A percentile compares a stretch with the other conserved stretches of the same genome.
These are phyloP conservation scores for Colletotrichum kahawae DNA, from an alignment of 2,329 filamentous ascomycete species.

Conservation along the genomic window DNA sequence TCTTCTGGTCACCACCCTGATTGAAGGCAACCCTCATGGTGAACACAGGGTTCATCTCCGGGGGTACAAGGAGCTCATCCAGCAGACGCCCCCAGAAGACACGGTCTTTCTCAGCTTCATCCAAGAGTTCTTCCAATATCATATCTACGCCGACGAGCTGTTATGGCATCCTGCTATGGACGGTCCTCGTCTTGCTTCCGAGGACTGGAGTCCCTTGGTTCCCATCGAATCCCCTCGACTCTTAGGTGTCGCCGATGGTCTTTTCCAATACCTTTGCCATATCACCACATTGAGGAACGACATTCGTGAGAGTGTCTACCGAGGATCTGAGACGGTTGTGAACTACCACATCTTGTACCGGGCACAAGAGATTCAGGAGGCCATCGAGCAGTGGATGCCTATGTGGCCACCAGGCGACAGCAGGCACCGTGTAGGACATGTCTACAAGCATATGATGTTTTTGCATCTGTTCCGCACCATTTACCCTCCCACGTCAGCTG, in stretches of 20 bases:
- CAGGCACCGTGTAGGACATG: slow-evolving; percentile 58
- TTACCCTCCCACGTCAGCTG: slow-evolving; percentile 51
- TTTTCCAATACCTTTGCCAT: slow-evolving; percentile 79
- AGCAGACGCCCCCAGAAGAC: slow-evolving; percentile 64
- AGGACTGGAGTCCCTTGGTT: slow-evolving; percentile 47
- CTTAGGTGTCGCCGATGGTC: slow-evolving; percentile 80
- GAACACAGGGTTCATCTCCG: slow-evolving; percentile 82
- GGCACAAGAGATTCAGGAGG: slow-evolving; percentile 77
- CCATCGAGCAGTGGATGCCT: slow-evolving; percentile 77
- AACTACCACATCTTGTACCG: slow-evolving; percentile 76
- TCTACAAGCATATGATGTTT: slow-evolving; percentile 72
- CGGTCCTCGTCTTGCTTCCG: slow-evolving; percentile 42
- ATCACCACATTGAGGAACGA: slow-evolving; percentile 79
- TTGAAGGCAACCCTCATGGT: slow-evolving; percentile 62
- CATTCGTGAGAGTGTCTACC: slow-evolving; percentile 70
- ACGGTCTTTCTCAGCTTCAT: slow-evolving; percentile 68
- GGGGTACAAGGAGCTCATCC: slow-evolving; percentile 76
- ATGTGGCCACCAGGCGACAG: slow-evolving; percentile 62
- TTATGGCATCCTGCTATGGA: slow-evolving; percentile 51
- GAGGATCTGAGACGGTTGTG: slow-evolving; percentile 69
- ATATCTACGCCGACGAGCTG: slow-evolving; percentile 70
- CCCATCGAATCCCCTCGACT: slow-evolving; percentile 60
- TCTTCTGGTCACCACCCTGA: slow-evolving; percentile 61
- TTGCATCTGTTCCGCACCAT: slow-evolving; percentile 68
- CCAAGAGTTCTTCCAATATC: slow-evolving; percentile 86